Evolutionary conservation across 495 filamentous ascomycete species (phyloP).

Genomic region (Achaetomiella virescens): DNA sequence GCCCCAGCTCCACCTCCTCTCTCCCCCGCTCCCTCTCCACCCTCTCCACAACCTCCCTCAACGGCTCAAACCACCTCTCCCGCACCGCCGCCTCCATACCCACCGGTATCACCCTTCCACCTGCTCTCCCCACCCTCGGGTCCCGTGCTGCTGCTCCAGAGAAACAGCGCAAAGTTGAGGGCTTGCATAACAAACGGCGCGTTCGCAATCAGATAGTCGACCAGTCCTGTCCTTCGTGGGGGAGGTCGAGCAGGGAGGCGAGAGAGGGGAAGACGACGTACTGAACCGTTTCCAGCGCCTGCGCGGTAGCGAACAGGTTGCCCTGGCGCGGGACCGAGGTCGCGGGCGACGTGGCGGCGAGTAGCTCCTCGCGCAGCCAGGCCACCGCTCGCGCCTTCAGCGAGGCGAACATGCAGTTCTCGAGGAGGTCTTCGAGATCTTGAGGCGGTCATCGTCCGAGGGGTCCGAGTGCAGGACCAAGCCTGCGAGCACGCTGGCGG

Average conservation of each 20-base stretch:
- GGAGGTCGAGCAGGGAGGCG: conserved; percentile 23
- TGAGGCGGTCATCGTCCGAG: conserved; percentile 58
- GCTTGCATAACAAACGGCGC: conserved; percentile 41
- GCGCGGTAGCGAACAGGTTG: conserved; percentile 55
- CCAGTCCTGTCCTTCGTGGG: conserved; percentile 16
- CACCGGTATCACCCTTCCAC: conserved; percentile 34
- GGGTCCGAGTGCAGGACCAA: conserved; percentile 72
- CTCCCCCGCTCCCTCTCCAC: conserved; percentile 30
- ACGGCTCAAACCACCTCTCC: conserved; percentile 47
- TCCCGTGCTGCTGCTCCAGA: conserved; percentile 34
- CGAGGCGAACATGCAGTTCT: conserved; percentile 70
- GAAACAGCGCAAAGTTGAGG: conserved; percentile 44
- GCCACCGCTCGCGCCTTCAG: conserved; percentile 75
- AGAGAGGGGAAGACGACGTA: conserved; percentile 41
- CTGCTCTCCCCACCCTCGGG: conserved; percentile 16
- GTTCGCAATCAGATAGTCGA: conserved; percentile 35
- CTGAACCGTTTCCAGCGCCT: conserved; percentile 40
- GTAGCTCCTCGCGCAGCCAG: conserved; percentile 83
- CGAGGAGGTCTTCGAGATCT: conserved; percentile 72
- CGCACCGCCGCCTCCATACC: conserved; percentile 43
- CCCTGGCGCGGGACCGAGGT: neutral
- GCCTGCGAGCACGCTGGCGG: conserved; percentile 68
- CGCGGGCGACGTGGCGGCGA: conserved; percentile 35
- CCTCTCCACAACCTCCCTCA: conserved; percentile 37
- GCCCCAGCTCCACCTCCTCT: conserved; percentile 22